Percentiles rank a stretch among this genome's conserved stretches.
Evolutionary conservation across 768 basidiomycete species (phyloP).

Genomic region (Tylopilus intermedius): DNA sequence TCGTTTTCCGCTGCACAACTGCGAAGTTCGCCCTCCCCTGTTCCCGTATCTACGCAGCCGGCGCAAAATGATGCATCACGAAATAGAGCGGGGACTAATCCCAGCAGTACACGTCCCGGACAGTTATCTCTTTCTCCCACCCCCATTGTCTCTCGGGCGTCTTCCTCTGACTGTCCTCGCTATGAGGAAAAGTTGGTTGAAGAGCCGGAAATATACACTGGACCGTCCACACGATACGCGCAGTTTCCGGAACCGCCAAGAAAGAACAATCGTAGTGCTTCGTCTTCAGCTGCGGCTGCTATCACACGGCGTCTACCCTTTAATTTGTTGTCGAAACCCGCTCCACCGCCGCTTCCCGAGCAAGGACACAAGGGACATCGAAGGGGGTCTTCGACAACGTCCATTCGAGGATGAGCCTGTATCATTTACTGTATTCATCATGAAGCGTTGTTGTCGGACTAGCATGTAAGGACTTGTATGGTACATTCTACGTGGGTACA

Average conservation of each 20-base stretch:
- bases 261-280: constrained; percentile 36
- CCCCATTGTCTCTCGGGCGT: constrained; percentile 45
- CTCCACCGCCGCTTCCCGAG: constrained; percentile 31
- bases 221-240: constrained; percentile 67
- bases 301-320: constrained; percentile 59
- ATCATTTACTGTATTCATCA: constrained; percentile 7
- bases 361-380: constrained; percentile 32
- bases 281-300: constrained; percentile 45
- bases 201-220: constrained; percentile 51
- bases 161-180: constrained; percentile 49
- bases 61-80: constrained; percentile 44
- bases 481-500: constrained; percentile 1
- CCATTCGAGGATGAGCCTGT: constrained; percentile 29
- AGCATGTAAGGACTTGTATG: constrained; percentile 18
- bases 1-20: constrained; percentile 78
- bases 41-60: constrained; percentile 29
- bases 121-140: constrained; percentile 37
- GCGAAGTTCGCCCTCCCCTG: constrained; percentile 44
- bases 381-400: constrained; percentile 41
- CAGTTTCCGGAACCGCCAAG: constrained; percentile 65
- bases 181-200: constrained; percentile 36
- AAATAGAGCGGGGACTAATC: constrained; percentile 65
- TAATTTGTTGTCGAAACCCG: constrained; percentile 57
- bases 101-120: constrained; percentile 42
- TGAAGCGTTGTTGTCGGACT: constrained; percentile 24